Evolutionary conservation across 352 stramenopile species (phyloP), one percentile per base, ranked within the genome.

Genomic region (Globisporangium solare): DNA sequence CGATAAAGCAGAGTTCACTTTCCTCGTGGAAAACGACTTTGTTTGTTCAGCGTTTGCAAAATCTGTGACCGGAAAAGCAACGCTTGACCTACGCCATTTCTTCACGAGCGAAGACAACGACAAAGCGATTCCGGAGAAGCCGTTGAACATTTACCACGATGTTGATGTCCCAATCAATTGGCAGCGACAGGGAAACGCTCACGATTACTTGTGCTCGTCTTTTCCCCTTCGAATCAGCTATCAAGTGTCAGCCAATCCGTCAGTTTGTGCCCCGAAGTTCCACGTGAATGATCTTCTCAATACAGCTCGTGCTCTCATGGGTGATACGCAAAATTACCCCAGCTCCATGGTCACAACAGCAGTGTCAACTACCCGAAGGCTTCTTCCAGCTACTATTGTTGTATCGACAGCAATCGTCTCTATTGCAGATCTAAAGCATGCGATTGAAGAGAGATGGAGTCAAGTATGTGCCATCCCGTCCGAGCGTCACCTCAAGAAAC

Each of bases 11-110:
- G 24, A 56, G 8, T 70, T 72, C 45, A 42, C 59, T 4, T 59
- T 72, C 24, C 47, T 47, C 8, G 56, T 60, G 10, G 59, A 74
- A 57, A 67, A 59, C 43, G 62, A 68, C 22, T 71, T 73, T 21
- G 47, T 64, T 47, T 48, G 51, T 21, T 39, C 48, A 7, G 63
- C 62, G 14, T 62, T 55, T 8, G 55, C 54, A 18, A 46, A 58
- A 43, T 55, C 47, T 6, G 47, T 46, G 2, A 47, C 53, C 32
- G 65, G 68, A 24, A 58, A 73, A 18, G 68, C 68, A n/a, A 31
- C 39, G 32, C 46, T 76, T 18, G 56, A 73, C 53, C 45, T 76
- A 12, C 47, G 59, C 31, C 27, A 1, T n/a, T 47, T 18, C 17
- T 52, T 43, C 1, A 10, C 20, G 6, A 17, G 32, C 20, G n/a